Evolutionary conservation across 257 asterid species (phyloP).

Genomic region (Lavandula angustifolia): DNA sequence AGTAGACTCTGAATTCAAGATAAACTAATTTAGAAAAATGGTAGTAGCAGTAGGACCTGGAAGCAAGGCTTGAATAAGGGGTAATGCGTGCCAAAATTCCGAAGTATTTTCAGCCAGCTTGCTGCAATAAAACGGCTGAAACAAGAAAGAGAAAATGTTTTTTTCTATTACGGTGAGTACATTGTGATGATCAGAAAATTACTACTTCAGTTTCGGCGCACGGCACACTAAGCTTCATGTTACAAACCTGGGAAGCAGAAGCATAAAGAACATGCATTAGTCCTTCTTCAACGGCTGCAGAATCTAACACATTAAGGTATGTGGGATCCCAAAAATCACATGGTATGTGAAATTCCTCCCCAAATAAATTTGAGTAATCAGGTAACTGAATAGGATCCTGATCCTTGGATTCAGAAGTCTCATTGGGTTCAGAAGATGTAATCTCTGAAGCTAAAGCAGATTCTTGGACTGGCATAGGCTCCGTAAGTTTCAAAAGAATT

Average conservation of each 20-base stretch:
- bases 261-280: constrained; percentile 89
- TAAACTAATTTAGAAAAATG: constrained; percentile 28
- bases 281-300: constrained; percentile 87
- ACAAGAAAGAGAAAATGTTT: constrained; percentile 30
- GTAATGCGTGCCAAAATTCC: constrained; percentile 81
- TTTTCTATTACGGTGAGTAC: constrained; percentile 21
- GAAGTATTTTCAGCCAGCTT: constrained; percentile 78
- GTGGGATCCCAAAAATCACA: constrained; percentile 63
- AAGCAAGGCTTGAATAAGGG: constrained; percentile 88
- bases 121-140: constrained; percentile 82
- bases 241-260: constrained; percentile 89
- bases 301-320: constrained; percentile 68
- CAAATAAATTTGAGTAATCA: constrained; percentile 78
- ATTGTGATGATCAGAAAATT: constrained; percentile 3
- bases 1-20: constrained; percentile 10
- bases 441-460: constrained; percentile 44
- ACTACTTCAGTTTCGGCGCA: constrained; percentile 11
- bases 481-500: constrained; percentile 59
- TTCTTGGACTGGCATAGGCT: constrained; percentile 50
- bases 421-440: constrained; percentile 51
- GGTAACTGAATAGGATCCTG: constrained; percentile 40
- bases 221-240: constrained; percentile 20
- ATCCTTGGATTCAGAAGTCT: constrained; percentile 49
- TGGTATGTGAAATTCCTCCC: constrained; percentile 71
- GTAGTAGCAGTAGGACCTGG: constrained; percentile 64